Evolutionary conservation across 176 grass and related monocot genomes (phyloP).

Genomic region (Triticum turgidum): DNA sequence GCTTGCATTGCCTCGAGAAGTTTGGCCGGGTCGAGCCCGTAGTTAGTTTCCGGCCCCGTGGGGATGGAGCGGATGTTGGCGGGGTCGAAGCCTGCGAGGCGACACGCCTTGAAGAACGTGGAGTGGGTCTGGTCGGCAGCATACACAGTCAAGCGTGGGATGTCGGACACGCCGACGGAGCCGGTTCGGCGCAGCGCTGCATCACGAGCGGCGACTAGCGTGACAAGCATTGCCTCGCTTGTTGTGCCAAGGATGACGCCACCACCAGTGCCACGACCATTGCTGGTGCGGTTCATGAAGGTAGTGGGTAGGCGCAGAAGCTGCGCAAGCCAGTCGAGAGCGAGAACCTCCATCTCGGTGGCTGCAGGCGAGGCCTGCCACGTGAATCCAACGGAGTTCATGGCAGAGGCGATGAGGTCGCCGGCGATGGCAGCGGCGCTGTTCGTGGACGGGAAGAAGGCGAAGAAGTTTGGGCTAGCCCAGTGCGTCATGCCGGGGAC

Average conservation of each 20-base stretch:
- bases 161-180: background rate
- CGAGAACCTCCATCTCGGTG: background rate
- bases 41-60: background rate
- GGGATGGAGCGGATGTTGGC: background rate
- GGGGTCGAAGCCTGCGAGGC: background rate
- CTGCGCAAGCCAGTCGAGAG: background rate
- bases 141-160: background rate
- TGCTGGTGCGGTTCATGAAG: background rate
- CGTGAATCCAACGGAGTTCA: slow-evolving; percentile 1
- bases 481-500: slow-evolving; percentile 11
- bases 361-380: background rate
- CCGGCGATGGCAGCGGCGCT: background rate
- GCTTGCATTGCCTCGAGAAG: background rate
- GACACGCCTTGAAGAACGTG: background rate
- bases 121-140: background rate
- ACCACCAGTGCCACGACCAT: background rate
- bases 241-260: background rate
- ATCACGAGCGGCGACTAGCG: background rate
- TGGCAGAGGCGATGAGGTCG: background rate
- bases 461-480: slow-evolving; percentile 9
- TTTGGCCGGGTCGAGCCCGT: background rate
- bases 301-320: background rate
- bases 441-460: slow-evolving; percentile 10
- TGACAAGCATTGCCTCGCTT: background rate
- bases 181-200: background rate